phyloP scores from a whole-genome alignment of 2,329 filamentous ascomycete species.

The Hortaea sp. region DNA sequence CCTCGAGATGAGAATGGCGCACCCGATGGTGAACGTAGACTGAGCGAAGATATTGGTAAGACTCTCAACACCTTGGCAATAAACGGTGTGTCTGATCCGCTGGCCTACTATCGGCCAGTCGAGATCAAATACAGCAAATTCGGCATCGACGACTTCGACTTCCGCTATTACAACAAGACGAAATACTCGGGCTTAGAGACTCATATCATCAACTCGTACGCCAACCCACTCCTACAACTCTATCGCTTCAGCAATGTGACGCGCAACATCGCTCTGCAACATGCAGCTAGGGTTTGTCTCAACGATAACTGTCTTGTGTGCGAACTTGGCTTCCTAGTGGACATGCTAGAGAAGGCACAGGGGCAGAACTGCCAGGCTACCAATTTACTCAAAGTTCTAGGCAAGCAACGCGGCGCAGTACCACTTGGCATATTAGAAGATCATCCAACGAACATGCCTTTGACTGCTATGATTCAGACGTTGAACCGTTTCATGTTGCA shows the following conservation, averaged over 20 bases:
- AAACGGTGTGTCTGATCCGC: slow-evolving; percentile 67
- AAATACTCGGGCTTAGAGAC: slow-evolving; percentile 85
- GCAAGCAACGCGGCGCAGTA: slow-evolving; percentile 66
- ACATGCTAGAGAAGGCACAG: slow-evolving; percentile 94
- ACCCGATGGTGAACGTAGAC: slow-evolving; percentile 31
- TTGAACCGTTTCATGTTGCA: slow-evolving; percentile 79
- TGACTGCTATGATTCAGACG: slow-evolving; percentile 75
- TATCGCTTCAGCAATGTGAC: slow-evolving; percentile 83
- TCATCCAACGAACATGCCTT: slow-evolving; percentile 58
- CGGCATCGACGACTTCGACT: slow-evolving; percentile 98
- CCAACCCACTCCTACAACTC: slow-evolving; percentile 83
- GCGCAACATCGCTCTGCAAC: slow-evolving; percentile 78
- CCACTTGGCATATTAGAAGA: slow-evolving; percentile 78
- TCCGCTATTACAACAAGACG: slow-evolving; percentile 94
- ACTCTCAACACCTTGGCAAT: slow-evolving; percentile 59
- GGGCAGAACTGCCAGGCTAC: slow-evolving; percentile 93
- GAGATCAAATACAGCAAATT: slow-evolving; percentile 99
- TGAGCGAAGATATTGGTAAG: slow-evolving; percentile 51
- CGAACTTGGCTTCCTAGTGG: slow-evolving; percentile 89
- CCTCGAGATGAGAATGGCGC: slow-evolving; percentile 48
- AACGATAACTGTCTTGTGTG: slow-evolving; percentile 80
- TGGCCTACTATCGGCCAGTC: slow-evolving; percentile 81
- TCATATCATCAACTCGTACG: slow-evolving; percentile 93
- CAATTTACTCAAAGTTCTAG: slow-evolving; percentile 84
- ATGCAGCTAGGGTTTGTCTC: slow-evolving; percentile 76